Base-by-base conservation (phyloP, 306 rosid species). In the Trichosanthes truncata region DNA sequence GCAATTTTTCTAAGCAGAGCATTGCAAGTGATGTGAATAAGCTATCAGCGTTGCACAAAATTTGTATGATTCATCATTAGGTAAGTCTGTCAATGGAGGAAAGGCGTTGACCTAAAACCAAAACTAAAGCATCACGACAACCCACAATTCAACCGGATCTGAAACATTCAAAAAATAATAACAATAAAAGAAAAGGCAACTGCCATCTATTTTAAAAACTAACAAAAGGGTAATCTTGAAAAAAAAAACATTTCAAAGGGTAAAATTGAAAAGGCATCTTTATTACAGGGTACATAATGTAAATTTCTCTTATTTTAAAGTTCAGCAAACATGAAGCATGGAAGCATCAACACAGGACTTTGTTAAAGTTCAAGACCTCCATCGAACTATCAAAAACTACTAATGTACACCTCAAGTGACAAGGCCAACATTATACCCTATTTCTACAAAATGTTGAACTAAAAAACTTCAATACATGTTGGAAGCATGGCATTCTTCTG, bases 401-500 rank as follows among this genome's bases (percentile, higher is more conserved):
- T 12, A 43, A 11, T 41, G 7, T 41, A 43, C 53, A 69, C 53
- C 11, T 69, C 52, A 69, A 69, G 35, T 21, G 36, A 4, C 38
- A 25, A 21, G 55, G 57, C 77, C n/a, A 17, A 49, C 25, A 26
- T 46, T 25, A 12, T 46, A 73, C 26, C 21, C 29, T 25, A 48
- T 74, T 49, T 51, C 78, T 74, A 74, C 78, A 74, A 46, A 49
- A 31, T 51, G 35, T 46, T 23, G 36, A 73, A 74, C 62, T 45
- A 13, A 25, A 25, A 40, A 71, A 23, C 11, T 25, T 67, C 4
- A 45, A 12, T 26, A 46, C 77, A 46, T 8, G 40, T 74, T 4
- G 43, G 78, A 29, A 26, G 43, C 45, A 29, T 51, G 11, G 1
- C 61, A 9, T 51, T 18, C 10, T 25, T 48, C 41, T 29, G 43